Evolutionary conservation across 2,329 filamentous ascomycete species (phyloP), one percentile per base, ranked within the genome.

Genomic region (Colletotrichum spaethianum): DNA sequence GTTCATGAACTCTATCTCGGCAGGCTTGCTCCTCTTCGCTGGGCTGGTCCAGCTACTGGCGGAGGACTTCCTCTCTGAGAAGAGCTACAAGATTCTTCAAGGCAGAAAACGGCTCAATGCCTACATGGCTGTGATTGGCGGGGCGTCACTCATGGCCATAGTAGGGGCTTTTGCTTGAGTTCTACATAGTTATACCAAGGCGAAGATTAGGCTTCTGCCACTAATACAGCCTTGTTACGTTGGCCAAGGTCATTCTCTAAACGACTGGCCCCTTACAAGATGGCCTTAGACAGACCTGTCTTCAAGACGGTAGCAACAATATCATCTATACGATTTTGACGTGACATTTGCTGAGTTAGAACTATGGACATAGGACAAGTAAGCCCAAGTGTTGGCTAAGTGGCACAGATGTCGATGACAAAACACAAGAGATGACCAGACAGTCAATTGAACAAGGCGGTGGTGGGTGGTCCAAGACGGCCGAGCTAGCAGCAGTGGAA

Each of bases 1-100:
- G 9, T 90, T 95, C 78, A 96, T 96, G 88, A 97, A 97, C 77
- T 94, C 93, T 48, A 93, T 97, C 63, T 95, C 93, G 12, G 92
- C 92, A 62, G 94, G 94, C 0, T 84, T 97, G 62, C 82, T 97
- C 36, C 85, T 97, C 4, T 97, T 96, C 79, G 94, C 94, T 0
- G 94, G 93, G 0, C 83, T 97, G 53, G 94, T 97, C 4, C 94
- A 97, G 82, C 86, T 97, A 26, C 86, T 97, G 57, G 93, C 94
- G 0, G 94, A 97, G 81, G 94, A 97, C 77, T 97, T 97, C 76
- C 78, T 95, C 72, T 91, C 89, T 16, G 92, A 94, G 75, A 92
- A 93, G 84, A 94, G 92, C 80, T 94, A 93, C 86, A 87, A 86
- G 76, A 85, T 89, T 26, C 83, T 94, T 46, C 88, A 87, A 69